These are phyloP conservation scores for sweet orange (Citrus sinensis) DNA, from an alignment of 345 rosid species.

Conservation along the genomic window DNA sequence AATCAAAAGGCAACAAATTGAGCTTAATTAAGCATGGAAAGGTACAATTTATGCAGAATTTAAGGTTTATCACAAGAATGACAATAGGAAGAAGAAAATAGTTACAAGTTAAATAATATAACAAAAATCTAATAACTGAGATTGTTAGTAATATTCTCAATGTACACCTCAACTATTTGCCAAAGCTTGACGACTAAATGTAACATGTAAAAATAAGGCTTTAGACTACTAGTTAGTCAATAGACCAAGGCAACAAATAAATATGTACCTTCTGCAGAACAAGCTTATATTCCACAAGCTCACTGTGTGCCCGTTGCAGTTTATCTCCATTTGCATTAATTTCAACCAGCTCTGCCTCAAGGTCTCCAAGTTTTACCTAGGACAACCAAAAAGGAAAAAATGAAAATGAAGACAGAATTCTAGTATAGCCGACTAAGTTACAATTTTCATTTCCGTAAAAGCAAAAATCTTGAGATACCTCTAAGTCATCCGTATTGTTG, in stretches of 20 bases:
- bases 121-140: not conserved
- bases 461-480: slow-evolving; percentile 40
- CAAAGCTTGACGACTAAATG: not conserved
- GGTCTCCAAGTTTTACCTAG: slow-evolving; percentile 83
- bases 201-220: not conserved
- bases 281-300: slow-evolving; percentile 78
- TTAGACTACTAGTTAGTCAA: not conserved
- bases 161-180: not conserved
- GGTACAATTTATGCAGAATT: not conserved
- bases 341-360: slow-evolving; percentile 92
- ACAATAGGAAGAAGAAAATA: not conserved
- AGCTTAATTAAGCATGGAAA: not conserved
- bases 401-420: not conserved
- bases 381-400: slow-evolving; percentile 12
- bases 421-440: not conserved
- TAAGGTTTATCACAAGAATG: not conserved
- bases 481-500: slow-evolving; percentile 66
- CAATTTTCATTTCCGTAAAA: slow-evolving; percentile 10
- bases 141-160: not conserved
- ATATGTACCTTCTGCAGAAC: slow-evolving; percentile 75
- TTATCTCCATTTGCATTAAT: slow-evolving; percentile 87
- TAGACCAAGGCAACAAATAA: slow-evolving; percentile 7
- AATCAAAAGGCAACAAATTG: not conserved
- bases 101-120: not conserved
- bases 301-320: slow-evolving; percentile 72